Evolutionary conservation across 2,329 filamentous ascomycete genomes (phyloP).

Genomic region (Colletotrichum truncatum): DNA sequence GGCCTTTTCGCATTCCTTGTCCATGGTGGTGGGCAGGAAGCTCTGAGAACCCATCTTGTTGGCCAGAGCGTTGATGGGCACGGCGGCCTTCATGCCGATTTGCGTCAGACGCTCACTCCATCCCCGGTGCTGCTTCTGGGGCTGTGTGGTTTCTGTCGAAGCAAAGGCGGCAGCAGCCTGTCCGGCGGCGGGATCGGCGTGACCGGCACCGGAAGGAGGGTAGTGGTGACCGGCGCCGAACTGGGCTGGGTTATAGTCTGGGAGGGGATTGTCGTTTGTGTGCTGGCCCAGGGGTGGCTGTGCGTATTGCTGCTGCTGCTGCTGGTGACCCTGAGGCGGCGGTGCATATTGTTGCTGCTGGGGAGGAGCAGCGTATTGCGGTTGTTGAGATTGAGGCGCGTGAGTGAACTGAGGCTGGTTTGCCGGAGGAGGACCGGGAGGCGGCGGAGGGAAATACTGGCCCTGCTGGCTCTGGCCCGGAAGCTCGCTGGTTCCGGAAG

Average conservation of each 20-base stretch:
- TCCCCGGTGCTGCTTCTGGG: conserved; percentile 26
- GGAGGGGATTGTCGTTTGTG: neutral
- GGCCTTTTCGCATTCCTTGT: conserved; percentile 92
- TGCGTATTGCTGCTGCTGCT: neutral
- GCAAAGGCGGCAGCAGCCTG: neutral
- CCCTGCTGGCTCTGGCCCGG: neutral
- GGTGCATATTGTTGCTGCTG: neutral
- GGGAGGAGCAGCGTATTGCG: neutral
- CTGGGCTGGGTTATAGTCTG: conserved; percentile 27
- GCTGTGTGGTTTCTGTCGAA: neutral
- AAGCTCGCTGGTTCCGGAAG: conserved; percentile 13
- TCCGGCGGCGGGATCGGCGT: neutral
- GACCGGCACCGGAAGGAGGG: conserved; percentile 4
- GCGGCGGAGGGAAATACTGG: conserved; percentile 31
- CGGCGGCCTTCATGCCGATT: conserved; percentile 61
- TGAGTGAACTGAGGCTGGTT: conserved; percentile 24
- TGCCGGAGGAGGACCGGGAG: conserved; percentile 23
- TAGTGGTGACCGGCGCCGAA: conserved; percentile 22
- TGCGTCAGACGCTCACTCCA: conserved; percentile 27
- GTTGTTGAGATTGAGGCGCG: conserved; percentile 14
- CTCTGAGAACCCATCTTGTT: conserved; percentile 86
- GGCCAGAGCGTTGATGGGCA: conserved; percentile 81
- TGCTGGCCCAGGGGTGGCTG: conserved; percentile 11
- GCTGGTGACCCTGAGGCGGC: conserved; percentile 8
- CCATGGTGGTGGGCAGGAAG: conserved; percentile 86